These are phyloP conservation scores for Strobilomyces echinocephalus DNA, from an alignment of 768 basidiomycete genomes.

Conservation along the genomic window DNA sequence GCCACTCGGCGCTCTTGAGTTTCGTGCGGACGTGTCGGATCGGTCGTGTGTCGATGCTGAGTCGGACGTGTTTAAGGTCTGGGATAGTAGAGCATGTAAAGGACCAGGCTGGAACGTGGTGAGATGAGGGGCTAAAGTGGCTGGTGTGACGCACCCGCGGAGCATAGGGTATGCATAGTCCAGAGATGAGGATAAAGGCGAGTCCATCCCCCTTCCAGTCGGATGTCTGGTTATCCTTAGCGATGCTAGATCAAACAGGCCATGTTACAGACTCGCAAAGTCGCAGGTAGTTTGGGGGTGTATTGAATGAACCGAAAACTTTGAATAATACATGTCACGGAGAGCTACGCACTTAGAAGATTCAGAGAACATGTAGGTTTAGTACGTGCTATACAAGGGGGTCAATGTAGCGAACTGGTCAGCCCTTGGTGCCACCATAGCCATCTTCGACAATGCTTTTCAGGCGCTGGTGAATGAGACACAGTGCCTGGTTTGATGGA, in stretches of 20 bases:
- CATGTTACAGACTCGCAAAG: slow-evolving; percentile 16
- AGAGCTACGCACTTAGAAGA: too few relatives aligned
- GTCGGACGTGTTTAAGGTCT: slow-evolving; percentile 65
- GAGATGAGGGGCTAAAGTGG: slow-evolving; percentile 59
- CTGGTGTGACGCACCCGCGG: slow-evolving; percentile 56
- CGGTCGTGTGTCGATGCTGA: slow-evolving; percentile 41
- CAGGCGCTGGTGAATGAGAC: neutral
- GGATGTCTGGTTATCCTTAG: slow-evolving; percentile 48
- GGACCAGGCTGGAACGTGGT: slow-evolving; percentile 56
- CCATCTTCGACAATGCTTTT: neutral
- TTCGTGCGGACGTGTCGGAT: slow-evolving; percentile 42
- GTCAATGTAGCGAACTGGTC: neutral
- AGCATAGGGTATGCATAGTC: slow-evolving; percentile 75
- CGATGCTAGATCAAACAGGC: neutral
- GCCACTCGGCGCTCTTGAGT: slow-evolving; percentile 66
- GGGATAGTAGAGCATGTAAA: slow-evolving; percentile 94
- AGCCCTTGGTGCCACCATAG: neutral
- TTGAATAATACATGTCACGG: too few relatives aligned
- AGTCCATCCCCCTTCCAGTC: slow-evolving; percentile 61
- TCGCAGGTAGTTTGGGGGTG: too few relatives aligned
- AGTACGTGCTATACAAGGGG: too few relatives aligned
- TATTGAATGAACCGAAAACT: too few relatives aligned
- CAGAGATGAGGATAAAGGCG: slow-evolving; percentile 63
- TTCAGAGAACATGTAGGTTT: too few relatives aligned
- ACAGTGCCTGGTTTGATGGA: neutral